A percentile compares a stretch with the other conserved stretches of the same genome.
These are phyloP conservation scores for Candida buenavistaensis DNA, from an alignment of 1,139 yeast species.

Conservation along the genomic window DNA sequence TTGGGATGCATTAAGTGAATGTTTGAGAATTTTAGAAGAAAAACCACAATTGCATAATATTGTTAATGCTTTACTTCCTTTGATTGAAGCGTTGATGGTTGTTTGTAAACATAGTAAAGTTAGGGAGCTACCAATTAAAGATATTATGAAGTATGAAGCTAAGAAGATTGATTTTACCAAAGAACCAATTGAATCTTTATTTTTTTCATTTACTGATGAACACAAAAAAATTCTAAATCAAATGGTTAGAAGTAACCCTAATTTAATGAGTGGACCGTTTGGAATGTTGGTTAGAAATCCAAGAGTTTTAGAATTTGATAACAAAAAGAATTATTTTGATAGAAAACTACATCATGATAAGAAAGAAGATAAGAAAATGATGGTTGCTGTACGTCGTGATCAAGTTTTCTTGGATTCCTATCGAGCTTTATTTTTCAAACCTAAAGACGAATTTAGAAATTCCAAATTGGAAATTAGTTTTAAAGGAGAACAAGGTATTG, in stretches of 20 bases:
- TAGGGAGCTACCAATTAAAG: constrained; percentile 61
- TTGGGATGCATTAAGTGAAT: constrained; percentile 86
- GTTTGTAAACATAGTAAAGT: constrained; percentile 87
- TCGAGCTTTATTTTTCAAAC: constrained; percentile 77
- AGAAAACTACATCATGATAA: constrained; percentile 59
- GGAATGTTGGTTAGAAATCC: constrained; percentile 88
- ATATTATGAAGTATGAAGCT: constrained; percentile 55
- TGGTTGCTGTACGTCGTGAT: constrained; percentile 77
- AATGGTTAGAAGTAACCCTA: constrained; percentile 90
- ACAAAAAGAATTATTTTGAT: constrained; percentile 84
- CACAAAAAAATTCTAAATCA: constrained; percentile 88
- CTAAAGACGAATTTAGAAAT: constrained; percentile 71
- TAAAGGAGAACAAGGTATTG: constrained; percentile 94
- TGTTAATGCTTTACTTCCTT: constrained; percentile 80
- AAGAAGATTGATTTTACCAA: constrained; percentile 64
- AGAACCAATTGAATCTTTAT: constrained; percentile 77
- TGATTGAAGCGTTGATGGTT: constrained; percentile 92
- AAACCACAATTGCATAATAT: constrained; percentile 53
- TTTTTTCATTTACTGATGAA: constrained; percentile 86
- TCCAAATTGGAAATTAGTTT: constrained; percentile 78
- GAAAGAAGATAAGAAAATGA: constrained; percentile 49
- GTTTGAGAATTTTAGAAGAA: constrained; percentile 62
- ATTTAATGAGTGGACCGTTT: constrained; percentile 95
- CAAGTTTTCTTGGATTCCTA: constrained; percentile 93
- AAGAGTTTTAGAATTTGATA: constrained; percentile 89